These are phyloP conservation scores for Rossbeevera mucosa DNA, from an alignment of 768 basidiomycete genomes.

Conservation along the genomic window DNA sequence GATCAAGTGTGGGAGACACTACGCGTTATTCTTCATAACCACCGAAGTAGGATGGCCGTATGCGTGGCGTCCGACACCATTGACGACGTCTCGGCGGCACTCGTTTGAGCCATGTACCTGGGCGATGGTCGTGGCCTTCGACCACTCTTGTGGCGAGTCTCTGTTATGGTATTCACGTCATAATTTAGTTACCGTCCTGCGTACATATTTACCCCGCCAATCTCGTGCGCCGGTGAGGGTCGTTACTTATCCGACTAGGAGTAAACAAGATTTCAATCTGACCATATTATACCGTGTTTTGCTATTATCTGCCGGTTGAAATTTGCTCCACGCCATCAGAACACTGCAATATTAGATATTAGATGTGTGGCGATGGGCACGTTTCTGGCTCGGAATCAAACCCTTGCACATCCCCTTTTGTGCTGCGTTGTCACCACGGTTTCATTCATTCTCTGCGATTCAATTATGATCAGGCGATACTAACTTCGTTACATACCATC, in stretches of 20 bases:
- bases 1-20: slow-evolving; percentile 1
- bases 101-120: background rate
- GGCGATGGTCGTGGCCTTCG: background rate
- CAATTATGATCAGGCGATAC: background rate
- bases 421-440: background rate
- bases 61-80: background rate
- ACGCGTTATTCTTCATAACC: background rate
- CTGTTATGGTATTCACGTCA: background rate
- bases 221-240: too few species aligned
- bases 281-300: background rate
- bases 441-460: background rate
- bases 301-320: background rate
- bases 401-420: background rate
- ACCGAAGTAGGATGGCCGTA: background rate
- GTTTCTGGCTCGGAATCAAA: background rate
- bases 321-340: background rate
- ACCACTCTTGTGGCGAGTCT: background rate
- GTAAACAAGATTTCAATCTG: background rate
- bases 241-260: background rate
- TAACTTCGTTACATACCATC: background rate
- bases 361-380: background rate
- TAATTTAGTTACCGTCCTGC: slow-evolving; percentile 1
- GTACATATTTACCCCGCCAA: too few species aligned
- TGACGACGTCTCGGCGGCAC: background rate
- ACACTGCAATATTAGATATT: background rate